Base-by-base conservation (phyloP, 805 yeast genomes). In the Blastobotrys peoriensis region DNA sequence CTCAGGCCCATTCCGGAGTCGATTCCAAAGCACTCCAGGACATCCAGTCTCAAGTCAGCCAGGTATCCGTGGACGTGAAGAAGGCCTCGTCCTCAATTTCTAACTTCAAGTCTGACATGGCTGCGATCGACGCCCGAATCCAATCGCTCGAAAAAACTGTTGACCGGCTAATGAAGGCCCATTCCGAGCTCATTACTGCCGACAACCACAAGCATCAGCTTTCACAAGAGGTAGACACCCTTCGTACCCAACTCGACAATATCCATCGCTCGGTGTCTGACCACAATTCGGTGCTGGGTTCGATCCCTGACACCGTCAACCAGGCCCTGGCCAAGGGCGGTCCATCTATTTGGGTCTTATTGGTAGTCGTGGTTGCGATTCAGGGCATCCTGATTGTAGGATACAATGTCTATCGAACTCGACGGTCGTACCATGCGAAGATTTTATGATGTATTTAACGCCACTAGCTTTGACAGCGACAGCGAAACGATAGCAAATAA, bases 381-480 rank as follows among this genome's bases (percentile, higher is more conserved):
- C 59, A 57, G 45, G 55, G 53, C 19, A 58, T 57, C 17, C 28
- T 60, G 18, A 46, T 51, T 13, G 59, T 50, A 15, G 66, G 61
- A 2, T 60, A 59, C 52, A 48, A 54, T 34, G 45, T 54, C 21
- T 62, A 61, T 54, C 59, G 55, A 43, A 54, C 53, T 18, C 48
- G 54, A 23, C 45, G 51, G 18, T 52, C 54, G 15, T 51, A 51
- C 41, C 58, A 54, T 39, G 53, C 42, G 9, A 54, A 54, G 44
- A 46, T 52, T 23, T 38, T 51, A 25, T 52, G 40, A 34, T 16
- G 20, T 5, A 16, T 16, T 16, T 34, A 34, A 17, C 19, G 37
- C n/a, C 6, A 33, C 19, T 16, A n/a, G 10, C 16, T n/a, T 18
- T 34, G 21, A n/a, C 20, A 10, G n/a, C 21, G 10, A 19, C 19